Conservation (phyloP, 805 yeast genomes). For the Starmerella floricola region DNA sequence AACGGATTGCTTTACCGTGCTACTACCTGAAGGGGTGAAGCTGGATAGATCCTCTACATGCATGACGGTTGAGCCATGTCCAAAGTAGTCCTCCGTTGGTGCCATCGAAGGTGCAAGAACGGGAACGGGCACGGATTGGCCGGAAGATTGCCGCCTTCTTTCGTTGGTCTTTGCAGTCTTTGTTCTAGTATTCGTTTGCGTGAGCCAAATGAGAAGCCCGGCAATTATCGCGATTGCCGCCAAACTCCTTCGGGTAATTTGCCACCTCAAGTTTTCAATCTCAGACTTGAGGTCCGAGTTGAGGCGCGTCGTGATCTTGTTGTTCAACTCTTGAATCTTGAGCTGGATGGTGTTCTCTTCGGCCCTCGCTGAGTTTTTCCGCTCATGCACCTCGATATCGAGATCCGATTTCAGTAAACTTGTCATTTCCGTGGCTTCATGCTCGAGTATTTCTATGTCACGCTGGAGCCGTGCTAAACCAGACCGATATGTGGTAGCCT, state of each 20-base stretch:
- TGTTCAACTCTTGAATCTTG: conserved; percentile 68
- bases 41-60: conserved; percentile 5
- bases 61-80: neutral
- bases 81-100: conserved; percentile 4
- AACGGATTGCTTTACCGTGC: too few species aligned
- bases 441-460: conserved; percentile 58
- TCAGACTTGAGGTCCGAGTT: conserved; percentile 73
- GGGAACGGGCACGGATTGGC: conserved; percentile 13
- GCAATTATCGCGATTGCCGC: conserved; percentile 60
- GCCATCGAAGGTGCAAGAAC: conserved; percentile 17
- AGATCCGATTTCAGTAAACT: conserved; percentile 59
- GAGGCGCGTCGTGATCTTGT: conserved; percentile 70
- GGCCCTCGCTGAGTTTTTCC: conserved; percentile 70
- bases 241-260: conserved; percentile 77
- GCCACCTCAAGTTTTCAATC: conserved; percentile 86
- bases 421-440: conserved; percentile 56
- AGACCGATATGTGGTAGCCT: conserved; percentile 53
- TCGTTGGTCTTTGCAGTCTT: conserved; percentile 17
- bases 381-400: conserved; percentile 74
- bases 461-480: conserved; percentile 60
- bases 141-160: conserved; percentile 13
- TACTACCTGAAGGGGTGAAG: neutral
- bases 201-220: conserved; percentile 41
- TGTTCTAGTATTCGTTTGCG: conserved; percentile 29
- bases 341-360: conserved; percentile 56